These are phyloP conservation scores for Daldinia bambusicola DNA, from an alignment of 495 filamentous ascomycete genomes.

Conservation along the genomic window DNA sequence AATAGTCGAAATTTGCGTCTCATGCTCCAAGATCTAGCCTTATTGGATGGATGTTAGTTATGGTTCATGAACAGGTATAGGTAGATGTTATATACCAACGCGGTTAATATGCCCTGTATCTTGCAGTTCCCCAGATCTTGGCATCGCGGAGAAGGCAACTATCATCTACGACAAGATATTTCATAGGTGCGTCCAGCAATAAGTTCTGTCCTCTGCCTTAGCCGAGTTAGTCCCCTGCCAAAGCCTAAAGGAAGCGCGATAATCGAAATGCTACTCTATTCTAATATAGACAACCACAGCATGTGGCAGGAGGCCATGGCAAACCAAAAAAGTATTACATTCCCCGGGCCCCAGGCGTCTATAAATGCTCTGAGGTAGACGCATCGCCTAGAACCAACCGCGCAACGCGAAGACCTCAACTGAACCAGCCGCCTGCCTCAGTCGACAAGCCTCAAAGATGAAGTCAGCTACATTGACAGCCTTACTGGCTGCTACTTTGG, in stretches of 20 bases:
- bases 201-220: background rate
- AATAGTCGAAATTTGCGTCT: background rate
- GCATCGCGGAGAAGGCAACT: constrained; percentile 3
- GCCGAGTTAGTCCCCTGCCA: background rate
- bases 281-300: background rate
- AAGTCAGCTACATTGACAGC: background rate
- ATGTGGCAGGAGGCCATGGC: background rate
- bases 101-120: constrained; percentile 10
- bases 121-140: constrained; percentile 11
- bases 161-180: constrained; percentile 3
- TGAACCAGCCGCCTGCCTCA: background rate
- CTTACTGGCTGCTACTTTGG: constrained; percentile 8
- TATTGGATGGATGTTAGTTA: background rate
- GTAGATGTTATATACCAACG: background rate
- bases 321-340: background rate
- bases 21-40: background rate
- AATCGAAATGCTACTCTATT: background rate
- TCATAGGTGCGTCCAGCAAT: background rate
- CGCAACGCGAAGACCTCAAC: background rate
- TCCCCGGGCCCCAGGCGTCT: background rate
- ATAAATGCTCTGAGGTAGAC: background rate
- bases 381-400: background rate
- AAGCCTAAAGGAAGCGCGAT: constrained; percentile 2
- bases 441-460: constrained; percentile 8
- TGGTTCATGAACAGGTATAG: background rate